Base-by-base conservation (phyloP, 2,329 filamentous ascomycete genomes). In the Verticillium zaregamsianum region DNA sequence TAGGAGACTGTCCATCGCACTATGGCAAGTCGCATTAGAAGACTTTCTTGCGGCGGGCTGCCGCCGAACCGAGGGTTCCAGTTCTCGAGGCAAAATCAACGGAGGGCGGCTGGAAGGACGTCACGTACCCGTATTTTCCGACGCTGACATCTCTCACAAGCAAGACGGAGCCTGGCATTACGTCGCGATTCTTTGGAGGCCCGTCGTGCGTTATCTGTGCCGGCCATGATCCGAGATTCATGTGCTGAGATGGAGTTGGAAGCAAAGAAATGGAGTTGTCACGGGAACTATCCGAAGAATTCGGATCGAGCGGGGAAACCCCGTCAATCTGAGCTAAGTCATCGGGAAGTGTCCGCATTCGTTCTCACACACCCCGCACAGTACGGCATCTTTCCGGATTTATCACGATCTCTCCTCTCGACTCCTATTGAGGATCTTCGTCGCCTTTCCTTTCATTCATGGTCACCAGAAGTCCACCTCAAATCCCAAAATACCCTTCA, bases 101-200 rank as follows among this genome's bases (percentile, higher is more conserved):
- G 28, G 28, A 28, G 28, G 28, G 28, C 28, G 5, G 28, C 1
- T 28, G 28, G 25, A 28, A 6, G 28, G 28, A 14, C 7, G 11
- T 35, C 9, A 64, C 73, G 28, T 71, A 79, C 79, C 55, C 76
- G 76, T 66, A 83, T 82, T 69, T 83, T 83, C 31, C 81, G 74
- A 52, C 78, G 72, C 63, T 83, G 80, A 61, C 81, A 83, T 5
- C 74, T 69, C 39, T 58, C 45, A 11, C 45, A 52, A 52, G 45
- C 45, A 28, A 52, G 45, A 7, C 70, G 67, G 54, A 72, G 64
- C 17, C 72, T 66, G 31, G 67, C 65, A 33, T 68, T 73, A 11
- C 68, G 69, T 55, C 67, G 65, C 6, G 65, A 61, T 37, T 64
- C 63, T 15, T 67, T 68, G 9, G 40, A 56, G 64, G 65, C 59